Evolutionary conservation across 352 stramenopile species (phyloP).

Genomic region (Phytophthora citricola): DNA sequence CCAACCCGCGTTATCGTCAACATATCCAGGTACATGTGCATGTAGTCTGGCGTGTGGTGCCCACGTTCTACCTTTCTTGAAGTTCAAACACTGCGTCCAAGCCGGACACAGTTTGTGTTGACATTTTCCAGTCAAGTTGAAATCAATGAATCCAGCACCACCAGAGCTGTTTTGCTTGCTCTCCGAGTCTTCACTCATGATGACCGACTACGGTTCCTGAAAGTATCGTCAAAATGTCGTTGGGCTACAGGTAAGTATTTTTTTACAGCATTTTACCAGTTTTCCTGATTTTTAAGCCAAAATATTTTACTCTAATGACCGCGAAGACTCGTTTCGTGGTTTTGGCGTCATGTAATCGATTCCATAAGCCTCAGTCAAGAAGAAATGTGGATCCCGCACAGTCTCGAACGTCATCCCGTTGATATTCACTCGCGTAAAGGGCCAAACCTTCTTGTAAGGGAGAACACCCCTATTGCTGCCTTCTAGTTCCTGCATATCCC

Average conservation of each 20-base stretch:
- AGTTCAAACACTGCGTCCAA: no score
- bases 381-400: conserved; percentile 37
- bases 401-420: conserved; percentile 43
- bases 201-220: no score
- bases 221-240: no score
- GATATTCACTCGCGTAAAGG: conserved; percentile 28
- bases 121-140: no score
- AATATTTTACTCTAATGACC: neutral
- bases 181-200: no score
- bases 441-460: conserved; percentile 25
- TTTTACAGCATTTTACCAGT: neutral
- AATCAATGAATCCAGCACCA: no score
- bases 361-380: conserved; percentile 40
- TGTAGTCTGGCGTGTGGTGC: neutral
- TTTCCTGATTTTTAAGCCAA: neutral
- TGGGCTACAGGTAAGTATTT: no score
- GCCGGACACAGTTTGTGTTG: no score
- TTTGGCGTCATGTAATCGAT: conserved; percentile 37
- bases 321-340: conserved; percentile 5
- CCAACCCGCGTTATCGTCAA: neutral
- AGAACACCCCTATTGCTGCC: conserved; percentile 16
- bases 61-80: neutral
- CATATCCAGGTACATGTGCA: neutral
- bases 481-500: conserved; percentile 28
- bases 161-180: no score